A percentile compares a stretch with the other conserved stretches of the same genome.
Evolutionary conservation across 495 filamentous ascomycete genomes (phyloP).

Genomic region (Podospora anserina): DNA sequence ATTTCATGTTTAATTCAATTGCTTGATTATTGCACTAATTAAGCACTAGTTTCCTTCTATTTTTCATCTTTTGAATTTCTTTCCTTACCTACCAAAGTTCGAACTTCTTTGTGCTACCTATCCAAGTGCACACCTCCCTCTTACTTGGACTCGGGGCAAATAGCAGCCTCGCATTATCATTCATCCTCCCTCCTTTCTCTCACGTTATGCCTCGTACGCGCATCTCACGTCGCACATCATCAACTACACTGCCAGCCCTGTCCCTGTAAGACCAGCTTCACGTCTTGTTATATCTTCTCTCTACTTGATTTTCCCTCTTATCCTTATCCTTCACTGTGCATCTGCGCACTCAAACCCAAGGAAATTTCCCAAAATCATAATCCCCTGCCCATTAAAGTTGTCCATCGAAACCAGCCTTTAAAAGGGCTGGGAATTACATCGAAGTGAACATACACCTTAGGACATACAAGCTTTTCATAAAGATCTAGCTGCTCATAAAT

Average conservation of each 20-base stretch:
- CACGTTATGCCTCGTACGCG: background rate
- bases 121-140: too few relatives aligned
- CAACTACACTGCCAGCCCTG: background rate
- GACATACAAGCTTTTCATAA: background rate
- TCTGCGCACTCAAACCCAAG: background rate
- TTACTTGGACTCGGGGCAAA: background rate
- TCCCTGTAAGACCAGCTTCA: background rate
- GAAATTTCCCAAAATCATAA: background rate
- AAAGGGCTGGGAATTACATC: background rate
- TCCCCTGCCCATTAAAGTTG: background rate
- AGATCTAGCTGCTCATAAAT: background rate
- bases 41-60: background rate
- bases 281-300: background rate
- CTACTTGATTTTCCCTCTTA: background rate
- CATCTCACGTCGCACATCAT: background rate
- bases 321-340: background rate
- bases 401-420: background rate
- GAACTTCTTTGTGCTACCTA: too few relatives aligned
- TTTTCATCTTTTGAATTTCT: background rate
- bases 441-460: background rate
- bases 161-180: background rate
- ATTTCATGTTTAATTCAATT: too few relatives aligned
- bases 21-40: background rate
- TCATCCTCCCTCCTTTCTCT: background rate
- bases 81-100: too few relatives aligned